Evolutionary conservation across 495 filamentous ascomycete genomes (phyloP), one percentile per base, ranked within the genome.

Genomic region (Glonium stellatum): DNA sequence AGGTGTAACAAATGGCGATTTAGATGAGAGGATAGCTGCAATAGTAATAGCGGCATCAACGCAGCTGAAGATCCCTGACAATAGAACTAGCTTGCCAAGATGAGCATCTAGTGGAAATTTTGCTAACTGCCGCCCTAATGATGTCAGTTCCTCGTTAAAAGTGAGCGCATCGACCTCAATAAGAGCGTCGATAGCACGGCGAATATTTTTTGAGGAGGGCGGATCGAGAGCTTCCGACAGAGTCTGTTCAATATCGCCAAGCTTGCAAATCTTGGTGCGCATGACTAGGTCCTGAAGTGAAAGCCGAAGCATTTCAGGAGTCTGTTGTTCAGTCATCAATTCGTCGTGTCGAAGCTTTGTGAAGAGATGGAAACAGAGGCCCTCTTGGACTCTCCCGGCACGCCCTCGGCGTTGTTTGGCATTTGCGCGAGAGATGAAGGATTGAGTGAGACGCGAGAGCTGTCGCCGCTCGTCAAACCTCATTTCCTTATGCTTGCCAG

Each of bases 401-500:
- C 93, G 82, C 56, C 93, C 93, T 57, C 91, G 86, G 57, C 93
- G 81, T 70, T 97, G 92, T 66, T 96, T 96, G 3, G 92, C 91
- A 68, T 97, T 96, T 1, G 92, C 91, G 35, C 86, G 83, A 10
- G 91, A 95, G 58, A 98, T 93, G 71, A 97, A 97, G 0, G 89
- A 86, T 70, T 96, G 91, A 13, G 93, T 84, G 3, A 98, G 80
- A 22, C 90, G 82, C 3, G 92, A 97, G 18, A 98, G 75, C 67
- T 97, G 93, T 58, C 90, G 81, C 51, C 87, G 80, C 75, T 97
- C 93, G 67, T 98, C 93, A 65, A 95, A 98, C 35, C 84, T 72
- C 93, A 98, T 97, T 68, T 95, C 93, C 61, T 92, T 91, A 71
- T 97, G 92, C 70, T 93, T 96, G 54, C 92, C 92, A 12, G 89